Evolutionary conservation across 495 filamentous ascomycete genomes (phyloP).

Genomic region (Staphylotrichum tortipilum): DNA sequence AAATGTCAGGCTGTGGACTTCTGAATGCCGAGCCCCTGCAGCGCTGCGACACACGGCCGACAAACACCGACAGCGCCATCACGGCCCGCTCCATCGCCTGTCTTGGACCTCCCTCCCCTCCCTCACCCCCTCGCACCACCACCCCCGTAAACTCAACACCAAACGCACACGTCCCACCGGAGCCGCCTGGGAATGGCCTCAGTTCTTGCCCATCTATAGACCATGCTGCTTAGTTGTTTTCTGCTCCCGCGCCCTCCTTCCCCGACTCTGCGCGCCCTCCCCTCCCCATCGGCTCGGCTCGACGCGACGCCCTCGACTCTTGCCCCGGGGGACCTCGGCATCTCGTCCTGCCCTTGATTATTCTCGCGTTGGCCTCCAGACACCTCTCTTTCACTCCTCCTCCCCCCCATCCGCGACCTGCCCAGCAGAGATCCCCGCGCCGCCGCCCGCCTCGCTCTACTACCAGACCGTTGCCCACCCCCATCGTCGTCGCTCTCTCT

Average conservation of each 20-base stretch:
- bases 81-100: conserved; percentile 1
- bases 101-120: too few relatives aligned
- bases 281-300: conserved; percentile 2
- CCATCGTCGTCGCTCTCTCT: too few relatives aligned
- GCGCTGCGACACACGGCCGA: background rate
- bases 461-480: too few relatives aligned
- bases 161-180: background rate
- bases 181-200: conserved; percentile 2
- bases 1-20: too few relatives aligned
- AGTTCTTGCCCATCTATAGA: conserved; percentile 1
- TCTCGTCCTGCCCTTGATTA: background rate
- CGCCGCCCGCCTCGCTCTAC: too few relatives aligned
- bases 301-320: background rate
- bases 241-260: too few relatives aligned
- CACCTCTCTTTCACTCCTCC: background rate
- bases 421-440: too few relatives aligned
- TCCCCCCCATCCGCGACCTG: too few relatives aligned
- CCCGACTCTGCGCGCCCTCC: background rate
- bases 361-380: background rate
- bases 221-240: conserved; percentile 1
- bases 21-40: too few relatives aligned
- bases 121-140: too few relatives aligned
- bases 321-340: conserved; percentile 11
- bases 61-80: conserved; percentile 2
- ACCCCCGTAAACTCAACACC: too few relatives aligned